Percentiles rank a stretch among this genome's conserved stretches.
phyloP scores from a whole-genome alignment of 805 yeast genomes.

The Yamadazyma nakazawae region DNA sequence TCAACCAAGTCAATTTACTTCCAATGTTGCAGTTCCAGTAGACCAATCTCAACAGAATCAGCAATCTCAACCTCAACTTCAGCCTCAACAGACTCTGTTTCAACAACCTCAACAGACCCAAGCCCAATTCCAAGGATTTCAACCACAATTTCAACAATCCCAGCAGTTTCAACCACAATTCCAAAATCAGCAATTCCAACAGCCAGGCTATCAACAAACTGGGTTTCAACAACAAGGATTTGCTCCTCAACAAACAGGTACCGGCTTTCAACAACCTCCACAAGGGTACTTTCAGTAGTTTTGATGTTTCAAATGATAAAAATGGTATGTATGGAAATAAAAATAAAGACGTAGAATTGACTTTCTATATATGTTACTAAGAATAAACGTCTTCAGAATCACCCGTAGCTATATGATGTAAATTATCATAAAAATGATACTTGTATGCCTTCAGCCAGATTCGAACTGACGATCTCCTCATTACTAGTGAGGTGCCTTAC shows the following conservation, averaged over 20 bases:
- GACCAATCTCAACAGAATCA: slow-evolving; percentile 9
- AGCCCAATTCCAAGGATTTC: slow-evolving; percentile 9
- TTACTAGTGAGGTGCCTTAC: slow-evolving; percentile 26
- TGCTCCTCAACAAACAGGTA: background rate
- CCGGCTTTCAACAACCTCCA: background rate
- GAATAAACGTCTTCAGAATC: too few relatives aligned
- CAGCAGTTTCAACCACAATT: background rate
- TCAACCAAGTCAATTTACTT: slow-evolving; percentile 30
- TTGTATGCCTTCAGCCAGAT: slow-evolving; percentile 25
- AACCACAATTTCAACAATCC: slow-evolving; percentile 12
- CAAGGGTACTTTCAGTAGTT: background rate
- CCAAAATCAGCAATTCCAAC: slow-evolving; percentile 9
- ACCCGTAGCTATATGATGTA: too few relatives aligned
- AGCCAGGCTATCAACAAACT: slow-evolving; percentile 15
- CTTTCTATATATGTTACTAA: too few relatives aligned
- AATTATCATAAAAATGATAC: background rate
- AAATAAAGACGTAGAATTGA: too few relatives aligned
- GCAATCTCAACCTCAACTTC: slow-evolving; percentile 11
- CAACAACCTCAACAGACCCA: slow-evolving; percentile 7
- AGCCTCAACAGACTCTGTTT: slow-evolving; percentile 7
- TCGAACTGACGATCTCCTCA: slow-evolving; percentile 27
- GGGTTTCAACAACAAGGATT: background rate
- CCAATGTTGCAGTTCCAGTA: slow-evolving; percentile 26
- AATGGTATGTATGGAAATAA: too few relatives aligned
- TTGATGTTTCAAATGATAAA: too few relatives aligned